Evolutionary conservation across 495 filamentous ascomycete species (phyloP).

Genomic region (Choiromyces venosus): DNA sequence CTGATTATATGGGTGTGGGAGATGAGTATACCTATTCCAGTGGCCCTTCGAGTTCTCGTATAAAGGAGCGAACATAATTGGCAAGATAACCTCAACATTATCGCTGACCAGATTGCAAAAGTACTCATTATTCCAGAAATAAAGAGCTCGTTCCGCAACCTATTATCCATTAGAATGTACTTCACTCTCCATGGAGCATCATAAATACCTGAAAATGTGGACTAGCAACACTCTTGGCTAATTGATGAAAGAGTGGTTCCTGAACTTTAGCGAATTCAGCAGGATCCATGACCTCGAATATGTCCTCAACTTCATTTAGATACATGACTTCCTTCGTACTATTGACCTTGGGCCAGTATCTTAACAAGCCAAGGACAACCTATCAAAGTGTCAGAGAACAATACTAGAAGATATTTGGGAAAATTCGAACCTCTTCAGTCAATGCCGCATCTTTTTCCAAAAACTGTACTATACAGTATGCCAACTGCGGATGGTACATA

Average conservation of each 20-base stretch:
- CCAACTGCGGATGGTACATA: slow-evolving; percentile 99
- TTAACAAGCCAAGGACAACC: slow-evolving; percentile 89
- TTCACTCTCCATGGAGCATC: neutral
- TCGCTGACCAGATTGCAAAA: slow-evolving; percentile 99
- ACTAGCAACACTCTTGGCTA: slow-evolving; percentile 96
- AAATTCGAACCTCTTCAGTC: slow-evolving; percentile 75
- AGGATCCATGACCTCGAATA: slow-evolving; percentile 99
- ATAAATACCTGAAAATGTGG: slow-evolving; percentile 84
- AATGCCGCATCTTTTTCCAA: slow-evolving; percentile 95
- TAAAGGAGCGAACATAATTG: slow-evolving; percentile 98
- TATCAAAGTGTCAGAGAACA: slow-evolving; percentile 39
- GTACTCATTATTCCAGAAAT: slow-evolving; percentile 99
- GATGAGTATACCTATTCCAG: slow-evolving; percentile 78
- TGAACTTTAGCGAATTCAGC: slow-evolving; percentile 98
- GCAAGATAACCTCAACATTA: slow-evolving; percentile 95
- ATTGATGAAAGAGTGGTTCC: slow-evolving; percentile 91
- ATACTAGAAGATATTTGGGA: neutral
- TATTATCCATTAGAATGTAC: slow-evolving; percentile 38
- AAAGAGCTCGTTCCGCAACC: slow-evolving; percentile 93
- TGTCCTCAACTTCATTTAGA: slow-evolving; percentile 98
- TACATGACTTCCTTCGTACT: slow-evolving; percentile 99
- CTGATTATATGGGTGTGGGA: neutral
- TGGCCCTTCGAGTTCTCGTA: slow-evolving; percentile 99
- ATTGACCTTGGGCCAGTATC: slow-evolving; percentile 99
- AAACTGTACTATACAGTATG: slow-evolving; percentile 99